Evolutionary conservation across 495 filamentous ascomycete species (phyloP).

Genomic region (Penicillium salamii): DNA sequence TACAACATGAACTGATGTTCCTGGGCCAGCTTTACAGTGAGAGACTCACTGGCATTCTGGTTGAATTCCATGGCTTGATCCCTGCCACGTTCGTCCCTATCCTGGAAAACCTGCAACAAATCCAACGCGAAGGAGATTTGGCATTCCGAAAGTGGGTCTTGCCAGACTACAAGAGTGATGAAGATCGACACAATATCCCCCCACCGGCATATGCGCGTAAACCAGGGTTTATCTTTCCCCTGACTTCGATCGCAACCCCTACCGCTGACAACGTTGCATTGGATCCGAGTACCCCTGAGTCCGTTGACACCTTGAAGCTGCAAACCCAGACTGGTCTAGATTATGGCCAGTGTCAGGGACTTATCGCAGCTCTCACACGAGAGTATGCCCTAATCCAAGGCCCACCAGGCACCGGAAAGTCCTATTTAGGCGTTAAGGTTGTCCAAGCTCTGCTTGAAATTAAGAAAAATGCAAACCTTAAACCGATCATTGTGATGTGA

Average conservation of each 20-base stretch:
- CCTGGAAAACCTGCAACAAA: constrained; percentile 9
- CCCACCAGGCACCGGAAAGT: constrained; percentile 14
- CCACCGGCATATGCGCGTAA: constrained; percentile 6
- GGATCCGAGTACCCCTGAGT: not conserved
- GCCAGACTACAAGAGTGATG: not conserved
- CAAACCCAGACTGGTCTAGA: constrained; percentile 9
- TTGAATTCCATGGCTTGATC: constrained; percentile 9
- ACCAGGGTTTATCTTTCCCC: constrained; percentile 5
- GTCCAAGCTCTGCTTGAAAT: constrained; percentile 10
- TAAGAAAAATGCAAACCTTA: constrained; percentile 3
- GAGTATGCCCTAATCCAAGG: constrained; percentile 13
- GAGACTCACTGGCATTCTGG: constrained; percentile 3
- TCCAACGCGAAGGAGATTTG: constrained; percentile 1
- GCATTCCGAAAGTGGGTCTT: constrained; percentile 9
- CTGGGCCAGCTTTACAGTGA: constrained; percentile 5
- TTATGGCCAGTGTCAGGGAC: constrained; percentile 7
- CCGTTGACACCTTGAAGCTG: constrained; percentile 5
- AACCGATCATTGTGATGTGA: constrained; percentile 2
- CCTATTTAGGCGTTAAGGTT: constrained; percentile 4
- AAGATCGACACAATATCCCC: not conserved
- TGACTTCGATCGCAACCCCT: not conserved
- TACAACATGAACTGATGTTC: constrained; percentile 3
- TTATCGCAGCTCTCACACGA: constrained; percentile 11
- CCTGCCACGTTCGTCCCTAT: constrained; percentile 13
- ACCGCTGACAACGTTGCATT: not conserved